phyloP scores from a whole-genome alignment of 331 rosid genomes.

The Malus hybrid region DNA sequence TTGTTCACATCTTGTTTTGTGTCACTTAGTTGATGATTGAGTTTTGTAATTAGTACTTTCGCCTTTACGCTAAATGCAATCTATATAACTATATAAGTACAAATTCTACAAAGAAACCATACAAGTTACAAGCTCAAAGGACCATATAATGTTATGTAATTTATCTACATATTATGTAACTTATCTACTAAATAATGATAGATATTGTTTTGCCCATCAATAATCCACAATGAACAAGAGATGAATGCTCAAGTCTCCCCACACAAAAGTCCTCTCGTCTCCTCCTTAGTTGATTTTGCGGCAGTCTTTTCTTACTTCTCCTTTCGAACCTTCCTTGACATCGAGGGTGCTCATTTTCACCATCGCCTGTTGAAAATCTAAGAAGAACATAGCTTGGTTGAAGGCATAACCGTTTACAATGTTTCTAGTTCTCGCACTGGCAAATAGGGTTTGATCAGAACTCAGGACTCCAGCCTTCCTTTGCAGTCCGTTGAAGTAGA shows the following conservation, averaged over 20 bases:
- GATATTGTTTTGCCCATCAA: neutral
- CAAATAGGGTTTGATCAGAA: constrained; percentile 59
- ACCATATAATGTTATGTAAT: too few species aligned
- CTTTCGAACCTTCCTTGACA: constrained; percentile 46
- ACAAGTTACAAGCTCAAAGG: neutral
- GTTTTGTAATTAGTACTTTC: neutral
- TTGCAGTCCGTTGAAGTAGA: constrained; percentile 41
- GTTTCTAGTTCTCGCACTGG: constrained; percentile 32
- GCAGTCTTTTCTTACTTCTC: constrained; percentile 55
- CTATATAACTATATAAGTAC: neutral
- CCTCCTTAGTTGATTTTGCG: constrained; percentile 31
- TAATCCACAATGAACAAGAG: neutral
- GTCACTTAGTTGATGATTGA: neutral
- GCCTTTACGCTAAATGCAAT: neutral
- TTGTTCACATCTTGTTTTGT: neutral
- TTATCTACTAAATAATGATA: neutral
- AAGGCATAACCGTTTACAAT: constrained; percentile 49
- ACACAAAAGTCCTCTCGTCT: neutral
- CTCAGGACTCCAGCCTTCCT: constrained; percentile 47
- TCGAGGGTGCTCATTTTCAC: constrained; percentile 65
- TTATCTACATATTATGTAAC: neutral
- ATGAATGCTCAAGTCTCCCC: neutral
- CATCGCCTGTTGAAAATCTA: constrained; percentile 62
- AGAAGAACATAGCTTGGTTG: constrained; percentile 63
- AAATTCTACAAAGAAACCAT: neutral